Conservation (phyloP, 495 filamentous ascomycete genomes). For the Collariella sp. region DNA sequence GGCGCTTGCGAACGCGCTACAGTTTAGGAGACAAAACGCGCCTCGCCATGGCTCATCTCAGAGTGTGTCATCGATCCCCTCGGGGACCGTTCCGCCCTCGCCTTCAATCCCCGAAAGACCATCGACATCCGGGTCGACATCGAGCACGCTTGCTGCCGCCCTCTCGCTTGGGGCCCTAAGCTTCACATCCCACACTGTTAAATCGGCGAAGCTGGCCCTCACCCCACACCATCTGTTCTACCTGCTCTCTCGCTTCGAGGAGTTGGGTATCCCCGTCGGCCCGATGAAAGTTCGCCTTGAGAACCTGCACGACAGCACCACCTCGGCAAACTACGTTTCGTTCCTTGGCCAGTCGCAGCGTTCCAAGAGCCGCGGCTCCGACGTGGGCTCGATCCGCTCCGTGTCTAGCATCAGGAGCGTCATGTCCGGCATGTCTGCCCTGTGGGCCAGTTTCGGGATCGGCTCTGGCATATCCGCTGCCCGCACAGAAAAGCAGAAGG, state of each 20-base stretch:
- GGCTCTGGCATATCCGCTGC: constrained; percentile 63
- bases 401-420: constrained; percentile 95
- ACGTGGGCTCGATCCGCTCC: constrained; percentile 85
- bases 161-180: constrained; percentile 75
- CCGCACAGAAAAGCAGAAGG: constrained; percentile 79
- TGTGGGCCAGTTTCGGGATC: constrained; percentile 85
- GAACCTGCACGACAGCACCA: constrained; percentile 80
- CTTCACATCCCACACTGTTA: constrained; percentile 75
- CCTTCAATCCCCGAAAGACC: constrained; percentile 45
- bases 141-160: constrained; percentile 69
- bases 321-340: constrained; percentile 88
- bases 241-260: constrained; percentile 87
- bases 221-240: constrained; percentile 99
- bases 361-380: constrained; percentile 65
- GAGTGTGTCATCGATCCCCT: constrained; percentile 42
- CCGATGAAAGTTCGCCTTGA: constrained; percentile 94
- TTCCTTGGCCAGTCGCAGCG: constrained; percentile 75
- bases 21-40: constrained; percentile 59
- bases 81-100: constrained; percentile 39
- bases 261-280: constrained; percentile 75
- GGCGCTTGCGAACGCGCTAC: constrained; percentile 90
- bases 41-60: constrained; percentile 56
- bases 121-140: constrained; percentile 53
- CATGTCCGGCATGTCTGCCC: constrained; percentile 86
- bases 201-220: constrained; percentile 82